A percentile compares a stretch with the other conserved stretches of the same genome.
These are phyloP conservation scores for Pyricularia pennisetigena DNA, from an alignment of 2,329 filamentous ascomycete species.

Conservation along the genomic window DNA sequence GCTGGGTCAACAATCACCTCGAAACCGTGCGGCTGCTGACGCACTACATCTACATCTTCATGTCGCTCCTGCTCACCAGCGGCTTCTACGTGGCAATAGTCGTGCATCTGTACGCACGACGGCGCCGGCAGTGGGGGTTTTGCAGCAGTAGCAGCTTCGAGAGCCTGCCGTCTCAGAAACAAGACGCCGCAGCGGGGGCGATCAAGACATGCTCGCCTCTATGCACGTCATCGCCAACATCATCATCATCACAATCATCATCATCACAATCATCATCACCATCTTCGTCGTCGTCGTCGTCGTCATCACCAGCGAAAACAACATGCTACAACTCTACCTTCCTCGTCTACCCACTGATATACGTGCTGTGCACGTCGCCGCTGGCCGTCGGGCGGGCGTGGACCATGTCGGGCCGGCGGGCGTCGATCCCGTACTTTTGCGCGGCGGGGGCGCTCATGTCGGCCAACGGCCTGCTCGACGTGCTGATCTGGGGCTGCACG, in stretches of 20 bases:
- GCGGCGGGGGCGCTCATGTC: conserved; percentile 40
- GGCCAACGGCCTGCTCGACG: conserved; percentile 30
- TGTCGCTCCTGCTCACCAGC: conserved; percentile 25
- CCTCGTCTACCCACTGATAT: conserved; percentile 59
- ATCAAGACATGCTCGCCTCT: no score
- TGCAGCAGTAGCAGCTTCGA: neutral
- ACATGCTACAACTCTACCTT: conserved; percentile 30
- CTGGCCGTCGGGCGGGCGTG: conserved; percentile 55
- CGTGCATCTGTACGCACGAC: conserved; percentile 18
- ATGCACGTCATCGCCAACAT: no score
- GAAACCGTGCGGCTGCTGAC: conserved; percentile 43
- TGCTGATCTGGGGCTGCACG: conserved; percentile 19
- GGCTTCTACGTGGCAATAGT: conserved; percentile 26
- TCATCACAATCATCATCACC: no score
- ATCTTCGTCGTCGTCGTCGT: no score
- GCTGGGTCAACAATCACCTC: conserved; percentile 49
- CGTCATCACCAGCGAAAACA: neutral
- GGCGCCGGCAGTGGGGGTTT: neutral
- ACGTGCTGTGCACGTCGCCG: conserved; percentile 57
- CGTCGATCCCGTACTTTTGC: conserved; percentile 38
- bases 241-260: no score
- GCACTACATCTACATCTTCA: conserved; percentile 54
- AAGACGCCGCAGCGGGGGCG: neutral
- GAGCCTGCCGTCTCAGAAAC: neutral
- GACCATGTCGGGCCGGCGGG: conserved; percentile 41